Base-by-base conservation (phyloP, 805 yeast species). In the Priceomyces melissophilus region DNA sequence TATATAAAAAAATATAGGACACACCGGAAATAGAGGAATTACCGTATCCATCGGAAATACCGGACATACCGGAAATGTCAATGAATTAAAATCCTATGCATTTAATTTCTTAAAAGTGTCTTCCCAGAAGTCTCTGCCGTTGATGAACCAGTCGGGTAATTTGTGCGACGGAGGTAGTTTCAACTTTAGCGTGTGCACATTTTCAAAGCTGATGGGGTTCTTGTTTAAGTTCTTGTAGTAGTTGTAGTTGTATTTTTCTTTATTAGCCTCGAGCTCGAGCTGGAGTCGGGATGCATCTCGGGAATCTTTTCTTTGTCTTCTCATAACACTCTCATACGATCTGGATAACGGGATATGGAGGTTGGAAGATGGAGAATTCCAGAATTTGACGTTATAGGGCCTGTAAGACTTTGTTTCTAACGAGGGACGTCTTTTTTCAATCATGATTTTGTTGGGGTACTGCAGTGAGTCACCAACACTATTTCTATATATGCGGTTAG, bases 61-160 rank as follows among this genome's bases (percentile, higher is more conserved):
- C n/a, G n/a, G n/a, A n/a, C n/a, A n/a, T n/a, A n/a, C n/a, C 25
- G 25, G 25, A 20, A 20, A 20, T 20, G 4, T n/a, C n/a, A 8
- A 4, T 4, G 25, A 20, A 20, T 20, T 20, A 20, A 4, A 8
- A 20, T 20, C 4, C 8, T 8, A 31, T 12, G 53, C n/a, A 40
- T 45, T 45, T 4, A 45, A 39, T 45, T 51, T 32, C 29, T 38
- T 37, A 42, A 47, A 57, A n/a, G 59, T 71, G 35, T 59, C 61
- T 49, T 84, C 89, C 95, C 91, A 86, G 40, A 67, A 54, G 45
- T 79, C 75, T 43, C 90, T 60, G 43, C 84, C 85, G 25, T 64
- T 59, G 14, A 67, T 67, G 51, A 87, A 86, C 96, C 96, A 88
- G 1, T 57, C 65, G 0, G 96, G 95, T n/a, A 88, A 66, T 31